Conservation (phyloP, 2,329 filamentous ascomycete genomes). For the Massarina eburnea region DNA sequence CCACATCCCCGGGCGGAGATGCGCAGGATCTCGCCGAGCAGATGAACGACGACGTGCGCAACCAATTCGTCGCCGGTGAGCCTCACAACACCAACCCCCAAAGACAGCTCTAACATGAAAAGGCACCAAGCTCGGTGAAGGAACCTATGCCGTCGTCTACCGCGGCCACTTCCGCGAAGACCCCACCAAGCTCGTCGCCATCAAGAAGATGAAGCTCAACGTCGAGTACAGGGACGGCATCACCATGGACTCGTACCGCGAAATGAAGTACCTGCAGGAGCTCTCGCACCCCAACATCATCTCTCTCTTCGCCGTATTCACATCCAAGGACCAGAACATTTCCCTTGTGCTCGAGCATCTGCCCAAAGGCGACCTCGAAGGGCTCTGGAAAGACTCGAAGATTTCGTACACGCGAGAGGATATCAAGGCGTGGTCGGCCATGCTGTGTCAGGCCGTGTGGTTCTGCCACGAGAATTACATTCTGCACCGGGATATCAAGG, state of each 20-base stretch:
- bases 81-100: conserved; percentile 1
- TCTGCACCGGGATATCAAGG: conserved; percentile 97
- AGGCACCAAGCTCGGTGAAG: conserved; percentile 91
- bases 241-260: conserved; percentile 89
- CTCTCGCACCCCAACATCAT: conserved; percentile 96
- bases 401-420: conserved; percentile 85
- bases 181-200: conserved; percentile 76
- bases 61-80: conserved; percentile 84
- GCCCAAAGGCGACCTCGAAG: conserved; percentile 90
- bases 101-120: conserved; percentile 4
- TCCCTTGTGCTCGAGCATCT: conserved; percentile 94
- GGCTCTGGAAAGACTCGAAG: conserved; percentile 76
- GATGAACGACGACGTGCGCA: conserved; percentile 59
- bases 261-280: conserved; percentile 94
- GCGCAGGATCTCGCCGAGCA: conserved; percentile 48
- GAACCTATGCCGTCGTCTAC: conserved; percentile 96
- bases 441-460: conserved; percentile 90
- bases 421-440: conserved; percentile 98
- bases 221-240: conserved; percentile 88
- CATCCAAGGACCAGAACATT: conserved; percentile 93
- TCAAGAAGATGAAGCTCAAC: conserved; percentile 89
- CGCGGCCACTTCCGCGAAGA: conserved; percentile 76
- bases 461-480: conserved; percentile 96
- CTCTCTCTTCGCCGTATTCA: conserved; percentile 87
- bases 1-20: conserved; percentile 22